phyloP scores from a whole-genome alignment of 768 basidiomycete genomes.

The Candolleomyces efflorescens region DNA sequence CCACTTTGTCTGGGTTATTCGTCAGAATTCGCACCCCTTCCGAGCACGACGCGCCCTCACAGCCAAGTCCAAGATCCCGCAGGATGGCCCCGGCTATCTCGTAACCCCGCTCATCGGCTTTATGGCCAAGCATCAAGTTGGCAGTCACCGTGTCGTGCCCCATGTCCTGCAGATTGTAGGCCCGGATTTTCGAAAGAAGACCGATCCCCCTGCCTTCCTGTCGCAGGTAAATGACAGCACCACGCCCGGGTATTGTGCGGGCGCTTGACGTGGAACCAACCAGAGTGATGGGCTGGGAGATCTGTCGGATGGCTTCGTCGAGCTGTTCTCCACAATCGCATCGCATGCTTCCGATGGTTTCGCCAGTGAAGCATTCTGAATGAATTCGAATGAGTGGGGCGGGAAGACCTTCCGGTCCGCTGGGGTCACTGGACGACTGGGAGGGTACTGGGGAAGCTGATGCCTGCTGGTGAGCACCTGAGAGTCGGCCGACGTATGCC shows the following conservation, averaged over 20 bases:
- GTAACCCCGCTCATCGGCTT: conserved; percentile 92
- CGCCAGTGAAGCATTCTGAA: conserved; percentile 98
- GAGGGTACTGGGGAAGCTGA: conserved; percentile 33
- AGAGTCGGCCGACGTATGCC: conserved; percentile 85
- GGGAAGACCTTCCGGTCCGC: conserved; percentile 37
- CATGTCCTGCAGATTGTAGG: conserved; percentile 96
- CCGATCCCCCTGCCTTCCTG: conserved; percentile 99
- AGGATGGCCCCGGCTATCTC: conserved; percentile 89
- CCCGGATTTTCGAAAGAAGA: conserved; percentile 89
- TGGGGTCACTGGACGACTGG: conserved; percentile 11
- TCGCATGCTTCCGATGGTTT: conserved; percentile 96
- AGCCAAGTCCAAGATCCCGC: conserved; percentile 77
- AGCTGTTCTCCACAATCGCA: conserved; percentile 99
- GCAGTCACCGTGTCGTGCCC: conserved; percentile 99
- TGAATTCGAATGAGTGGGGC: conserved; percentile 91
- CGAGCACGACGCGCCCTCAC: conserved; percentile 33
- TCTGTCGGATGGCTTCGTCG: conserved; percentile 92
- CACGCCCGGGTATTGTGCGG: conserved; percentile 67
- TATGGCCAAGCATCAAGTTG: conserved; percentile 91
- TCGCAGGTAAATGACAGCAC: conserved; percentile 90
- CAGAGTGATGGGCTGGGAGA: conserved; percentile 66
- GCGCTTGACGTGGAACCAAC: conserved; percentile 21
- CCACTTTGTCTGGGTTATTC: conserved; percentile 97
- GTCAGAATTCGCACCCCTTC: conserved; percentile 78
- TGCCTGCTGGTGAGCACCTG: conserved; percentile 45